phyloP scores from a whole-genome alignment of 129 eudicot species.

The Gnaphalium uliginosum region DNA sequence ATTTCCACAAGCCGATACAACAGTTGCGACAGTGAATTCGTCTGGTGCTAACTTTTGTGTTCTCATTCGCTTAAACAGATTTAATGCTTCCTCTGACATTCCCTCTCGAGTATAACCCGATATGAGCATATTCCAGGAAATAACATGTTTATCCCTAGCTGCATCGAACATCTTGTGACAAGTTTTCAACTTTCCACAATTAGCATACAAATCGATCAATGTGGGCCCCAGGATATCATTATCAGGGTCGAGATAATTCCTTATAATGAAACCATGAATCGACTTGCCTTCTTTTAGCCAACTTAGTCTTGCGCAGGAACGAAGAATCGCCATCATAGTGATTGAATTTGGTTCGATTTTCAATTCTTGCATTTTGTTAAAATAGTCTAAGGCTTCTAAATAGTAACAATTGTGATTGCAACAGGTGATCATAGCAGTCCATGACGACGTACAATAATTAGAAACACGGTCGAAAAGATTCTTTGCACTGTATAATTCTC shows the following conservation, averaged over 20 bases:
- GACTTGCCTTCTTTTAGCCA: constrained; percentile 55
- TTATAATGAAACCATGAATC: constrained; percentile 52
- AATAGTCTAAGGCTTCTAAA: constrained; percentile 43
- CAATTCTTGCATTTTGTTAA: constrained; percentile 44
- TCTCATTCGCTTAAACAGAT: constrained; percentile 54
- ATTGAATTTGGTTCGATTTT: constrained; percentile 57
- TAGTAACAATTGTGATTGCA: constrained; percentile 59
- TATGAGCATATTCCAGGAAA: constrained; percentile 75
- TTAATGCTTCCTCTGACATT: constrained; percentile 45
- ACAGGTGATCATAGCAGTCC: constrained; percentile 74
- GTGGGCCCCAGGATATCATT: constrained; percentile 46
- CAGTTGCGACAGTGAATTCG: constrained; percentile 58
- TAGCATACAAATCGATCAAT: constrained; percentile 66
- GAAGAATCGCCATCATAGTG: constrained; percentile 59
- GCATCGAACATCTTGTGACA: constrained; percentile 45
- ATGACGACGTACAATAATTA: constrained; percentile 38
- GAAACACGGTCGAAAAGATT: constrained; percentile 36
- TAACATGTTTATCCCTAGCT: constrained; percentile 35
- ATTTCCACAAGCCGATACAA: constrained; percentile 62
- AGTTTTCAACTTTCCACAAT: constrained; percentile 44
- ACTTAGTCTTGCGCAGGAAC: constrained; percentile 66
- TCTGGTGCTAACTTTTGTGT: constrained; percentile 44
- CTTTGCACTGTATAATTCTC: constrained; percentile 54
- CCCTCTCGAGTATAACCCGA: constrained; percentile 57
- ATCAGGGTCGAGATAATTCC: constrained; percentile 43